phyloP scores from a whole-genome alignment of 2,329 filamentous ascomycete genomes.

The Pseudocercospora macadamiae region DNA sequence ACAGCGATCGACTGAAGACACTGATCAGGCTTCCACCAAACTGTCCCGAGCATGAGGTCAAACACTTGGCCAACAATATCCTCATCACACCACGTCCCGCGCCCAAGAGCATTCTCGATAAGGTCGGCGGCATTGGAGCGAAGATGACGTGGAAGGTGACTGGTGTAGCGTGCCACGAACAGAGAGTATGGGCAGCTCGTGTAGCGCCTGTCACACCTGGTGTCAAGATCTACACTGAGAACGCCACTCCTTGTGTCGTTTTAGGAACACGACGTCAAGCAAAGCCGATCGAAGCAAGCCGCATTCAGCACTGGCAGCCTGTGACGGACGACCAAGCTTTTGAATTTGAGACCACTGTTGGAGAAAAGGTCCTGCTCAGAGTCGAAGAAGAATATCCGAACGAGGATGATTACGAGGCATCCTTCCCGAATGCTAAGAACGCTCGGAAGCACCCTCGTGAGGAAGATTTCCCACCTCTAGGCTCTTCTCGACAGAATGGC shows the following conservation, averaged over 20 bases:
- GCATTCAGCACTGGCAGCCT: slow-evolving; percentile 10
- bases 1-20: slow-evolving; percentile 71
- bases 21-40: slow-evolving; percentile 68
- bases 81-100: slow-evolving; percentile 82
- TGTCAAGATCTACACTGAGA: slow-evolving; percentile 76
- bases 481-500: slow-evolving; percentile 22
- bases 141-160: slow-evolving; percentile 84
- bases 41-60: slow-evolving; percentile 70
- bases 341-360: slow-evolving; percentile 79
- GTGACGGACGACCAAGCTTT: slow-evolving; percentile 67
- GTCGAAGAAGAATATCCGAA: slow-evolving; percentile 72
- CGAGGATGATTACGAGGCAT: slow-evolving; percentile 66
- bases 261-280: slow-evolving; percentile 76
- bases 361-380: slow-evolving; percentile 81
- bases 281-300: slow-evolving; percentile 66
- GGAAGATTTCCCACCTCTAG: slow-evolving; percentile 50
- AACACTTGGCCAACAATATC: slow-evolving; percentile 84
- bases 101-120: slow-evolving; percentile 71
- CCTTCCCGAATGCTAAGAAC: slow-evolving; percentile 62
- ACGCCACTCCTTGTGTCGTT: slow-evolving; percentile 76
- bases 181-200: slow-evolving; percentile 83
- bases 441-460: slow-evolving; percentile 66
- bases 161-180: slow-evolving; percentile 73
- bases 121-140: slow-evolving; percentile 82
- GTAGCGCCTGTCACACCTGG: slow-evolving; percentile 71